Evolutionary conservation across 2,329 filamentous ascomycete species (phyloP), one percentile per base, ranked within the genome.

Genomic region (Botryosphaeria dothidea): DNA sequence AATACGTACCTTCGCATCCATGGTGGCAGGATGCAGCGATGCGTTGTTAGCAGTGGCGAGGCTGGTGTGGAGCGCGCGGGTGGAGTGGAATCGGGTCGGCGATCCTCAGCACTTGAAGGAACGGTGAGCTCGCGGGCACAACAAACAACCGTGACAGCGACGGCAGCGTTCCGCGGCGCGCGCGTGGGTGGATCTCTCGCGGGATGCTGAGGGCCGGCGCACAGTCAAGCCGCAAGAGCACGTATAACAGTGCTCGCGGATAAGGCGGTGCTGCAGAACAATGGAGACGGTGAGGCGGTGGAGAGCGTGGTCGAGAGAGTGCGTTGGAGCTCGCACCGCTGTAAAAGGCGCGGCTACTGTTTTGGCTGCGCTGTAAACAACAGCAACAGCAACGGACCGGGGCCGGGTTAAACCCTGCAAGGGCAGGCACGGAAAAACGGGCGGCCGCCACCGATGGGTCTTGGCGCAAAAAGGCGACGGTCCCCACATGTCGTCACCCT

Each of bases 1-100:
- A 52, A 51, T 52, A 65, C 72, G 72, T 74, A 81, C 79, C 75
- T 81, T 81, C 72, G 79, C 79, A 67, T 81, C 79, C 79, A 81
- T 81, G 67, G 54, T 77, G 71, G 60, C 52, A 43, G 52, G 52
- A 8, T 57, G 52, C 52, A 57, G 36, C 23, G 36, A 57, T 57
- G 52, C 52, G 52, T 57, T 57, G 52, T 41, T 65, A 60, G 66
- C 62, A 56, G 57, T 66, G 67, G 41, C 51, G 51, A 67, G 67
- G 71, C 71, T 67, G 43, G 3, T 25, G 60, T 51, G 60, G 52
- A 57, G 52, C 34, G 36, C 23, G 52, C 36, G 38, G 60, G 43
- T 62, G 46, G 41, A 52, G 46, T 51, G 60, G 60, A 41, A 46
- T 62, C 46, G 43, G 58, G 29, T 29, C 29, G 60, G 60, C 46